Evolutionary conservation across 2,329 filamentous ascomycete species (phyloP), one percentile per base, ranked within the genome.

Genomic region (Aureobasidium zeae): DNA sequence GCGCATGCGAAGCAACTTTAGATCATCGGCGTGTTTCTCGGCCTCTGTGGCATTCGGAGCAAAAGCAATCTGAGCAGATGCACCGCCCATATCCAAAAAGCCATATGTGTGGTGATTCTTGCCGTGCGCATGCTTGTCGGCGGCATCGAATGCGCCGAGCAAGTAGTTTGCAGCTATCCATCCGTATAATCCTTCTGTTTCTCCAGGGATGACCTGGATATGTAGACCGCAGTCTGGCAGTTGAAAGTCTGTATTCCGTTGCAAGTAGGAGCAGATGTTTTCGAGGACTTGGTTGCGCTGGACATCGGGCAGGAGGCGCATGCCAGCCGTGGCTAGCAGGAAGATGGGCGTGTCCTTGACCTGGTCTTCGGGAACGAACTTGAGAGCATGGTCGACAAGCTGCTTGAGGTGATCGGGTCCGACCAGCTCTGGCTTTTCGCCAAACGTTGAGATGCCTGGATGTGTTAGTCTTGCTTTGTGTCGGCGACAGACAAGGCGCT

Each of bases 121-220:
- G 41, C 86, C 87, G 60, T 94, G 86, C 42, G 77, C 69, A 55
- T 94, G 85, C 11, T 77, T 66, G 38, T 80, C 68, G 0, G 86
- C 81, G 13, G 74, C 70, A 60, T 96, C 84, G 55, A 98, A 96
- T 3, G 87, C 86, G 20, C 87, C 89, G 1, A 98, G 72, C 21
- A 98, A 67, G 57, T 98, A 98, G 59, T 98, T 98, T 42, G 89
- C 85, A 6, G 93, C 89, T 54, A 98, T 83, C 91, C 91, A 98
- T 28, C 91, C 91, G 56, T 96, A 98, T 21, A 98, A 64, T 2
- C 88, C 91, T 63, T 98, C 91, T 0, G 91, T 96, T 62, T 94
- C 88, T 31, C 91, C 91, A 0, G 87, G 79, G 49, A 98, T 98
- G 22, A 96, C 86, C 61, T 95, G 88, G 12, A 98, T 81, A 57